Evolutionary conservation across 192 early-diverging fungal genomes (phyloP), one percentile per base, ranked within the genome.

Genomic region (Diversispora eburnea): DNA sequence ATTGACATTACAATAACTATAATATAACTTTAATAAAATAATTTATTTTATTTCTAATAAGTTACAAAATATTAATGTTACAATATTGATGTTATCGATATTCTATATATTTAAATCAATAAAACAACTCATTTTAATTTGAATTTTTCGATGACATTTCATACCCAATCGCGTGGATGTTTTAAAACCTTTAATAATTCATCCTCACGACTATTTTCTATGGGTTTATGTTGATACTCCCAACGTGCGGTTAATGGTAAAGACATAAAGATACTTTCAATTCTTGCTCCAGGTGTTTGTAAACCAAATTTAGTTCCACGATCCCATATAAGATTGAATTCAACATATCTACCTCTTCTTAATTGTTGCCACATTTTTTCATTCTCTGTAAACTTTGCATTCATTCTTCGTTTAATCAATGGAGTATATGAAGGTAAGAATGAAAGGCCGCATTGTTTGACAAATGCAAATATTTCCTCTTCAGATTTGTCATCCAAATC

Each of bases 281-380:
- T 98, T 42, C 97, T 84, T 3, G 92, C 94, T 54, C 96, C 95
- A 12, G 97, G 97, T 20, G 97, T 99, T 75, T 91, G 88, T 51
- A 99, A 82, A 17, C 97, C 97, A 83, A 98, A 99, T 83, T 99
- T 99, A 47, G 97, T 99, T 22, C 97, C 97, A 58, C 97, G 89
- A 80, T 99, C 97, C 74, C 93, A 89, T 17, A 98, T 92, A 76
- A 99, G 81, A 77, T 99, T 99, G 80, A 99, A 99, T 77, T 99
- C 97, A 33, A 94, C 96, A 82, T 99, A 99, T 43, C 94, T 86
- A 9, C 97, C 97, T 51, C 97, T 88, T 60, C 97, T 89, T 46
- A 99, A 73, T 75, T 96, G 92, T 82, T 99, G 97, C 97, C 97
- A 99, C 49, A 84, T 64, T 80, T 92, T 97, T 79, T 93, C 84